These are phyloP conservation scores for Xylaria acuta DNA, from an alignment of 495 filamentous ascomycete genomes.

Conservation along the genomic window DNA sequence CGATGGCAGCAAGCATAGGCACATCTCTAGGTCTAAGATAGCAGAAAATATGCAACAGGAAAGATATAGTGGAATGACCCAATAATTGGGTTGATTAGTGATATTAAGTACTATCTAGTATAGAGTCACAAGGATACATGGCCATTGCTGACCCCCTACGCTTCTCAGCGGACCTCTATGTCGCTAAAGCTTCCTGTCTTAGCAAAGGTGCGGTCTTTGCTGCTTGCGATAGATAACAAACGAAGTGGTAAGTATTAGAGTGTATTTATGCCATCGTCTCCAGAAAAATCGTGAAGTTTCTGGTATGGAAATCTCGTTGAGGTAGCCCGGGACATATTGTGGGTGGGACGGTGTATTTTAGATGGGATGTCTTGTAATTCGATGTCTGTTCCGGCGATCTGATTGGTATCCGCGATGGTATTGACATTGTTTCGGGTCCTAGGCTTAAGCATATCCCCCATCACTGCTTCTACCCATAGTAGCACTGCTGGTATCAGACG, in stretches of 20 bases:
- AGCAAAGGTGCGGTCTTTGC: background rate
- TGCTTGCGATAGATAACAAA: background rate
- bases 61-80: background rate
- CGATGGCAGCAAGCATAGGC: background rate
- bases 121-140: background rate
- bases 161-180: background rate
- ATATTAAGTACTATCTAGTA: background rate
- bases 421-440: background rate
- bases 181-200: background rate
- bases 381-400: background rate
- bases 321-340: background rate
- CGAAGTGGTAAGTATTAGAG: background rate
- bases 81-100: background rate
- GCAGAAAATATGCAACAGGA: background rate
- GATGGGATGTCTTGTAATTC: background rate
- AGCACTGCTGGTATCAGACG: background rate
- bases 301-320: background rate
- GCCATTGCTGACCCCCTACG: background rate
- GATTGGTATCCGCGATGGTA: background rate
- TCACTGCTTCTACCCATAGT: background rate
- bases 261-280: background rate
- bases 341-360: background rate
- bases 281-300: background rate
- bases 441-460: background rate
- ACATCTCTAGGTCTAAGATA: background rate